Conservation (phyloP, 176 grass and related monocot genomes). For the Aegilops umbellulata region DNA sequence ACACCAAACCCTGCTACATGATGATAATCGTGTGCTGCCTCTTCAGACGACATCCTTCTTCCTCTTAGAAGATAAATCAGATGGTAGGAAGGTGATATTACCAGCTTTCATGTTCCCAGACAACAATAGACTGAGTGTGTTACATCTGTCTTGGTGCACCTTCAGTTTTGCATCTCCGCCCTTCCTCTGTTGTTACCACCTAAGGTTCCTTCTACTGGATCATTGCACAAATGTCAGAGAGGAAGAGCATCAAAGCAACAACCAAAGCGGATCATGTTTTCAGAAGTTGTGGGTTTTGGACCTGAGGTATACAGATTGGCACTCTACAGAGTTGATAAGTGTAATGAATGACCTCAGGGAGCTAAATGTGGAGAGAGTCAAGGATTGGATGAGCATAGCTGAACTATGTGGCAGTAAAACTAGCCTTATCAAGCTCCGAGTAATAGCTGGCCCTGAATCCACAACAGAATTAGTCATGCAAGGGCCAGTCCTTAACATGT, state of each 20-base stretch:
- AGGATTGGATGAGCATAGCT: neutral
- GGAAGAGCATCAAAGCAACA: neutral
- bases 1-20: too few species aligned
- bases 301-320: neutral
- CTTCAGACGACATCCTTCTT: too few species aligned
- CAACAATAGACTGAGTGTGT: neutral
- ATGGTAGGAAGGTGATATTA: too few species aligned
- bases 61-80: too few species aligned
- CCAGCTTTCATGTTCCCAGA: neutral
- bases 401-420: neutral
- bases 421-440: neutral
- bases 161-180: slow-evolving; percentile 30
- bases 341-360: neutral
- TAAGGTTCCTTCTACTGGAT: slow-evolving; percentile 27
- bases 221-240: neutral
- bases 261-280: neutral
- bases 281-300: neutral
- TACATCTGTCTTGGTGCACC: neutral
- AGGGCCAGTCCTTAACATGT: neutral
- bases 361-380: neutral
- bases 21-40: too few species aligned
- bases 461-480: neutral
- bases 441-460: too few species aligned
- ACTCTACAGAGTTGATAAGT: neutral
- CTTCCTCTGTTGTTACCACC: neutral